Conservation (phyloP, 2,329 filamentous ascomycete genomes). For the Elsinoe australis region DNA sequence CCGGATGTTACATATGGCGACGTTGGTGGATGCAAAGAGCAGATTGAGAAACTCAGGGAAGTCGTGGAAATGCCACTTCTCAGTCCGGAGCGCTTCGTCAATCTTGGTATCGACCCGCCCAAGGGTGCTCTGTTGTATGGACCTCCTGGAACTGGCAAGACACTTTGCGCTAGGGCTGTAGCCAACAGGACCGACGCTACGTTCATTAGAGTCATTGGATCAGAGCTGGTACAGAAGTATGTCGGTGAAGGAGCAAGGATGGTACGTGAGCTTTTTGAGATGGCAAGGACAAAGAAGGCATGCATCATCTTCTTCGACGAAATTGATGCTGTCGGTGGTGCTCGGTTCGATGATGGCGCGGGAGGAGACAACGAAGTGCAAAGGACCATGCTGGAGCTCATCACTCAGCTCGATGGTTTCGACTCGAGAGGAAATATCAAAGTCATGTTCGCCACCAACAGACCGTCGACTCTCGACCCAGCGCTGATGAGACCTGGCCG, state of each 20-base stretch:
- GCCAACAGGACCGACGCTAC: constrained; percentile 97
- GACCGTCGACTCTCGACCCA: constrained; percentile 91
- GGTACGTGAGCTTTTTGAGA: constrained; percentile 98
- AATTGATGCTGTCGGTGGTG: constrained; percentile 91
- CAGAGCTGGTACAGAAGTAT: constrained; percentile 97
- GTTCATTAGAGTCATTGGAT: constrained; percentile 97
- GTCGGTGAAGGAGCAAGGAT: constrained; percentile 96
- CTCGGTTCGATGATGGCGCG: constrained; percentile 91
- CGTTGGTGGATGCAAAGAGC: constrained; percentile 97
- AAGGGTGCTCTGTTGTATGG: constrained; percentile 96
- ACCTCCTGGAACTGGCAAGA: constrained; percentile 97
- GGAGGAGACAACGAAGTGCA: constrained; percentile 97
- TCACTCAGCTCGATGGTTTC: constrained; percentile 94
- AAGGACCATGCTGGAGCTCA: constrained; percentile 94
- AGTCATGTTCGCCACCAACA: constrained; percentile 98
- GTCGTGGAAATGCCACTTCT: constrained; percentile 97
- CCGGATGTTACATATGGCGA: constrained; percentile 98
- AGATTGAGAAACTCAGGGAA: constrained; percentile 97
- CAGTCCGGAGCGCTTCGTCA: constrained; percentile 94
- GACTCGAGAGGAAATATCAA: constrained; percentile 97
- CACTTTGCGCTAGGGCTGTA: constrained; percentile 90
- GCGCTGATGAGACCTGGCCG: constrained; percentile 93
- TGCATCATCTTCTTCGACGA: constrained; percentile 99
- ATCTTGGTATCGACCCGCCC: constrained; percentile 95
- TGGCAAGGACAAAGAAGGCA: constrained; percentile 98